Evolutionary conservation across 2,329 filamentous ascomycete species (phyloP), one percentile per base, ranked within the genome.

Genomic region (Verticillium dahliae): DNA sequence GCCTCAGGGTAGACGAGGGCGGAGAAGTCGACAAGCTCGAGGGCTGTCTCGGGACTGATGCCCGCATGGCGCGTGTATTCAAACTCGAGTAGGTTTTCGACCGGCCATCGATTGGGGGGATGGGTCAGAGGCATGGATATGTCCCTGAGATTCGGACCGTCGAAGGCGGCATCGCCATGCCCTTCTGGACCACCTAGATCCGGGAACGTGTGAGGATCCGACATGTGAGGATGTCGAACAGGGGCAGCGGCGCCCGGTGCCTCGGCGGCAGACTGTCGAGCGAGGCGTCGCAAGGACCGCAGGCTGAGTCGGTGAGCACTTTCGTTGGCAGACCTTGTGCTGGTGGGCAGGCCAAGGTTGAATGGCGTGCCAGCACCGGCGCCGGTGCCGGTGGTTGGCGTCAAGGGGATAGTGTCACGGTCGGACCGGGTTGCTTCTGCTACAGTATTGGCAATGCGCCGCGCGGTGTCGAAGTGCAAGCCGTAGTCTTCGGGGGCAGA

Each of bases 1-100:
- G 75, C 77, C 54, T 69, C 66, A 61, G 77, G 73, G 66, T 82
- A 82, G 11, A 73, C 74, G 63, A 82, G 72, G 3, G 75, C 72
- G 63, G 77, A 76, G 68, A 82, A 71, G 68, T 82, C 80, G 62
- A 82, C 61, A 10, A 64, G 41, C 15, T 63, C 59, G 18, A 45
- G 58, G 2, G 50, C 45, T n/a, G n/a, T 45, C 34, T 56, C 27
- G 14, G 54, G 31, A 9, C 27, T 33, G 54, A 56, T 35, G 27
- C 13, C 27, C 2, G 54, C 9, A 18, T 56, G 6, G 11, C 54
- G 14, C 31, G 15, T 56, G 13, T 56, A 18, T 18, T 59, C 58
- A 11, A 27, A 10, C 41, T 59, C 58, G 1, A 59, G 31, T n/a
- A 18, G 35, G 34, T 59, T 33, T 14, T 59, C 58, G 13, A 54